Evolutionary conservation across 2,329 filamentous ascomycete species (phyloP).

Genomic region (Monilinia aucupariae): DNA sequence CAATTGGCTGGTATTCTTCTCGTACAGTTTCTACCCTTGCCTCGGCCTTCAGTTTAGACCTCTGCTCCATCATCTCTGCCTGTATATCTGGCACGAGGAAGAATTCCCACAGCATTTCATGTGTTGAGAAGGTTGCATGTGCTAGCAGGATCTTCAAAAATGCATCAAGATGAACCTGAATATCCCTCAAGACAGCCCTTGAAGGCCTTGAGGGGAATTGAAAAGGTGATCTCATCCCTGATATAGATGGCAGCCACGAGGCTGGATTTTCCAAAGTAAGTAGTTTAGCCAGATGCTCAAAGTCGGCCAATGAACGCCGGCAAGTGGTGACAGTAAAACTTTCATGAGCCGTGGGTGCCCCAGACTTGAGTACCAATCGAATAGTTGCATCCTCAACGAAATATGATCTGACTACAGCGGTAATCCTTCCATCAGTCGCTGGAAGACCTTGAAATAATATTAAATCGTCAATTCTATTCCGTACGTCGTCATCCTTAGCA

Average conservation of each 20-base stretch:
- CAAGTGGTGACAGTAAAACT: conserved; percentile 94
- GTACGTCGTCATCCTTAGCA: conserved; percentile 94
- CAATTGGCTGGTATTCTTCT: conserved; percentile 82
- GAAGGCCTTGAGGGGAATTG: conserved; percentile 91
- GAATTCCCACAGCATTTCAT: conserved; percentile 99
- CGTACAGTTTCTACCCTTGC: conserved; percentile 75
- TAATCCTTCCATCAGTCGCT: conserved; percentile 73
- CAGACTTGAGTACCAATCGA: conserved; percentile 88
- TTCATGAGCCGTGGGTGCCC: conserved; percentile 72
- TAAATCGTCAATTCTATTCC: conserved; percentile 93
- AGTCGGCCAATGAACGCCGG: conserved; percentile 78
- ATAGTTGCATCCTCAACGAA: conserved; percentile 96
- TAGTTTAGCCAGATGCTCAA: conserved; percentile 81
- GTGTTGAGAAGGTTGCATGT: conserved; percentile 89
- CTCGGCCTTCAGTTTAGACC: conserved; percentile 81
- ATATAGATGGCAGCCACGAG: conserved; percentile 83
- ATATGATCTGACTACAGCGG: conserved; percentile 88
- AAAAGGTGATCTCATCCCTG: conserved; percentile 77
- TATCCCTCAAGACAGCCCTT: conserved; percentile 76
- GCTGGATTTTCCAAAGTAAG: conserved; percentile 86
- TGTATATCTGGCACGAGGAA: conserved; percentile 94
- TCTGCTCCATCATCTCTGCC: conserved; percentile 80
- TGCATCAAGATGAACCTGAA: conserved; percentile 78
- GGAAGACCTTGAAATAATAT: conserved; percentile 72
- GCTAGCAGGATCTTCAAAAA: conserved; percentile 81